Evolutionary conservation across 192 early-diverging fungal genomes (phyloP), one percentile per base, ranked within the genome.

Genomic region (Backusella psychrophila): DNA sequence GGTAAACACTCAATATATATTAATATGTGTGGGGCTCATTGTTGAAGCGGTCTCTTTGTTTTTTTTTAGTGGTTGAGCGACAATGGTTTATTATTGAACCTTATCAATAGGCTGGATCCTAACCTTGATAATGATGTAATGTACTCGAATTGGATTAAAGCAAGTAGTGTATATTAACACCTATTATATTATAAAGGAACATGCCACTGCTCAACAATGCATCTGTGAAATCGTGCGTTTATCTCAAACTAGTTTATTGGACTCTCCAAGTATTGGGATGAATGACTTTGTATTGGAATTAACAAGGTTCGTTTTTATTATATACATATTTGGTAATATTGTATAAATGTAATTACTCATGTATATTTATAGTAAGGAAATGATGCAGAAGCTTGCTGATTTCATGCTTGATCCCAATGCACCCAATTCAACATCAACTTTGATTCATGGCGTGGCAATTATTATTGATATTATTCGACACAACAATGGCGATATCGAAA

Each of bases 401-500:
- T 98, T 91, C 77, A 99, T 99, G 98, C 90, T 99, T 4, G 89
- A 94, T 72, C 59, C 79, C 23, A 73, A 81, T 4, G 95, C 93
- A 7, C 92, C 94, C 17, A 86, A 93, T 77, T 89, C 94, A 26
- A 93, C 95, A 0, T 97, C 94, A 8, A 93, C 94, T 21, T 86
- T 99, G 35, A 95, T 92, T 72, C 97, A 96, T 81, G 96, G 96
- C 75, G 95, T 98, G 36, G 94, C 92, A 63, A 96, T 99, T 73
- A 93, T 99, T 76, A 97, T 99, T 75, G 97, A 99, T 87, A 86
- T 99, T 19, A 97, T 99, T 84, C 91, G 97, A 75, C 91, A 96
- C 75, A 98, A 98, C 85, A 98, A 96, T 67, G 83, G 82, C 49
- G 72, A 76, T 63, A 65, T 70, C 31, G 84, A 79, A 56, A 75